phyloP scores from a whole-genome alignment of 495 filamentous ascomycete species.

The Poronia punctata region DNA sequence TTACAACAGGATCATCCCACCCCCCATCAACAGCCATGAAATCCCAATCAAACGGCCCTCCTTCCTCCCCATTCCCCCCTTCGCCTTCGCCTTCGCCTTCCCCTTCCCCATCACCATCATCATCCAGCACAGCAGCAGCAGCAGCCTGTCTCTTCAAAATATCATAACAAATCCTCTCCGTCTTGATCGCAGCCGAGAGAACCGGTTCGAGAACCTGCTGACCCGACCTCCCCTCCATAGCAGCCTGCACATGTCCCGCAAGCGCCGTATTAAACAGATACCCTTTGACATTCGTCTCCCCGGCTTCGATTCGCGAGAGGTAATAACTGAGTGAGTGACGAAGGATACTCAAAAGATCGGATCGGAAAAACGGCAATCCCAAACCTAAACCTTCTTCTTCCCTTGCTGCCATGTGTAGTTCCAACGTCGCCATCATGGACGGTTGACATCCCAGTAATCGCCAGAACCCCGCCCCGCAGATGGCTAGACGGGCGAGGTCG shows the following conservation, averaged over 20 bases:
- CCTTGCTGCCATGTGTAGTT: slow-evolving; percentile 29
- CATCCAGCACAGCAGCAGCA: too few species aligned
- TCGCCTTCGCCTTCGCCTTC: slow-evolving; percentile 1
- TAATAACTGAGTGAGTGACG: slow-evolving; percentile 39
- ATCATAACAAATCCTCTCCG: slow-evolving; percentile 22
- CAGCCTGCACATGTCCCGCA: slow-evolving; percentile 35
- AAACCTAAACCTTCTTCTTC: slow-evolving; percentile 46
- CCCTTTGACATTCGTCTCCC: slow-evolving; percentile 54
- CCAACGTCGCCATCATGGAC: slow-evolving; percentile 36
- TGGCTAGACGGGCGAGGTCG: slow-evolving; percentile 30
- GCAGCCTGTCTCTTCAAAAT: slow-evolving; percentile 13
- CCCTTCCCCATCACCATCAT: too few species aligned
- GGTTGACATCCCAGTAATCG: slow-evolving; percentile 34
- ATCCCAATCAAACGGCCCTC: slow-evolving; percentile 5
- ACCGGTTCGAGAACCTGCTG: slow-evolving; percentile 26
- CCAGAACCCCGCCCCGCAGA: slow-evolving; percentile 36
- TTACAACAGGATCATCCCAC: slow-evolving; percentile 1
- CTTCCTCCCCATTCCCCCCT: neutral
- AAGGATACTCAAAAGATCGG: slow-evolving; percentile 42
- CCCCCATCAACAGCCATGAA: neutral
- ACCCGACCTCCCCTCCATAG: slow-evolving; percentile 29
- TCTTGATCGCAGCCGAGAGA: slow-evolving; percentile 27
- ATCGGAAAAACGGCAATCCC: slow-evolving; percentile 33
- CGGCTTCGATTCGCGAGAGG: slow-evolving; percentile 35
- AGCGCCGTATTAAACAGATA: slow-evolving; percentile 40